phyloP scores from a whole-genome alignment of 768 basidiomycete genomes.

The Mycena olivaceomarginata region DNA sequence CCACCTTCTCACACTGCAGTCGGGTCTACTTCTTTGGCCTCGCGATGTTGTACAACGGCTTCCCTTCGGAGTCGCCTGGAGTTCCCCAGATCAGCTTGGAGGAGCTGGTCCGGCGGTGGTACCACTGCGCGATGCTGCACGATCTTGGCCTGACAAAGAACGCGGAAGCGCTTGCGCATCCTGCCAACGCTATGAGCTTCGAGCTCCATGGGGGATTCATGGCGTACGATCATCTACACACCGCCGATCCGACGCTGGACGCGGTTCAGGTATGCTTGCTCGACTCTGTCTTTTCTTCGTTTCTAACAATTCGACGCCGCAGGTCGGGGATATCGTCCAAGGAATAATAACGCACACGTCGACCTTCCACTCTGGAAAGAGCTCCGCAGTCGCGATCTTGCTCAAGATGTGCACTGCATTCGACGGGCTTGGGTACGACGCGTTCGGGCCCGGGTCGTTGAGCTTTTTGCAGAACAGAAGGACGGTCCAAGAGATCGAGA shows the following conservation, averaged over 20 bases:
- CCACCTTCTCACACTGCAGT: slow-evolving; percentile 31
- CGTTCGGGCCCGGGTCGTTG: slow-evolving; percentile 20
- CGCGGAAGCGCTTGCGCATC: slow-evolving; percentile 17
- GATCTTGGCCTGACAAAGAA: slow-evolving; percentile 30
- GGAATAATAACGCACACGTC: slow-evolving; percentile 34
- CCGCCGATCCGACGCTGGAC: slow-evolving; percentile 18
- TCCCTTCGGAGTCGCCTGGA: slow-evolving; percentile 25
- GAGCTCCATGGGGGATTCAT: slow-evolving; percentile 34
- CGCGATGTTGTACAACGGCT: slow-evolving; percentile 27
- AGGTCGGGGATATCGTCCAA: slow-evolving; percentile 35
- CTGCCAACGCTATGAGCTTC: slow-evolving; percentile 36
- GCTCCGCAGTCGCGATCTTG: slow-evolving; percentile 25
- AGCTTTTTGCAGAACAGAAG: slow-evolving; percentile 23
- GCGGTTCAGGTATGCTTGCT: slow-evolving; percentile 12
- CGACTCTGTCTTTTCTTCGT: not conserved
- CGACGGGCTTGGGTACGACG: slow-evolving; percentile 28
- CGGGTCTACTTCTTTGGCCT: slow-evolving; percentile 32
- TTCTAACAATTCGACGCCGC: not conserved
- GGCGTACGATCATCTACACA: slow-evolving; percentile 28
- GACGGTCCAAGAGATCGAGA: slow-evolving; percentile 34
- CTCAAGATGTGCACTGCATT: slow-evolving; percentile 30
- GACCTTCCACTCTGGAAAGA: slow-evolving; percentile 27
- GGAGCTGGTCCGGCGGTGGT: slow-evolving; percentile 23
- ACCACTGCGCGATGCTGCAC: slow-evolving; percentile 35
- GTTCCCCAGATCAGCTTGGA: slow-evolving; percentile 27